phyloP scores from a whole-genome alignment of 345 rosid species.

The Citrus mangshanensis region DNA sequence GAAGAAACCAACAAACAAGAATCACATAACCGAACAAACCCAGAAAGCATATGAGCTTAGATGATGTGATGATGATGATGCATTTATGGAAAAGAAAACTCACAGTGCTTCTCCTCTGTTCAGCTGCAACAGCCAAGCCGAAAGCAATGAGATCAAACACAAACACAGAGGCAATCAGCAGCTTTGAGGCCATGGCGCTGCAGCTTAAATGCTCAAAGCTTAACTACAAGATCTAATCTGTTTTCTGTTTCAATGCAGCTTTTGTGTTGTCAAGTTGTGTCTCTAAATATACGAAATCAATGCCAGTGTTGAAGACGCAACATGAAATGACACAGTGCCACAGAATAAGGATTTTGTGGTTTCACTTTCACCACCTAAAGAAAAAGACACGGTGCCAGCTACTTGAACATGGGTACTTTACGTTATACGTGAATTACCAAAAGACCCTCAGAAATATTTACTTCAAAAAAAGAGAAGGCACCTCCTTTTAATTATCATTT shows the following conservation, averaged over 20 bases:
- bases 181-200: constrained; percentile 75
- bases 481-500: neutral
- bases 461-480: neutral
- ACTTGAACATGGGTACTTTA: constrained; percentile 31
- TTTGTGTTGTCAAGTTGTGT: constrained; percentile 9
- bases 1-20: neutral
- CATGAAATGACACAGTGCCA: neutral
- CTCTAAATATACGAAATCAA: constrained; percentile 19
- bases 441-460: neutral
- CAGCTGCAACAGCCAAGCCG: constrained; percentile 91
- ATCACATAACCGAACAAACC: constrained; percentile 16
- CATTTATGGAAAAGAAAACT: constrained; percentile 24
- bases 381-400: constrained; percentile 40
- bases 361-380: constrained; percentile 20
- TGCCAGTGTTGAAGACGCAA: constrained; percentile 7
- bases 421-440: constrained; percentile 13
- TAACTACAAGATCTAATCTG: constrained; percentile 25
- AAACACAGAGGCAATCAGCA: constrained; percentile 58
- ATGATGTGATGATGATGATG: neutral
- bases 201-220: constrained; percentile 22
- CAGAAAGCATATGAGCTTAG: neutral
- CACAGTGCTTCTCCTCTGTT: constrained; percentile 93
- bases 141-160: constrained; percentile 84
- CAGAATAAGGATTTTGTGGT: neutral
- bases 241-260: neutral